These are phyloP conservation scores for Lobosporangium transversale DNA, from an alignment of 192 early-diverging fungal genomes.

Conservation along the genomic window DNA sequence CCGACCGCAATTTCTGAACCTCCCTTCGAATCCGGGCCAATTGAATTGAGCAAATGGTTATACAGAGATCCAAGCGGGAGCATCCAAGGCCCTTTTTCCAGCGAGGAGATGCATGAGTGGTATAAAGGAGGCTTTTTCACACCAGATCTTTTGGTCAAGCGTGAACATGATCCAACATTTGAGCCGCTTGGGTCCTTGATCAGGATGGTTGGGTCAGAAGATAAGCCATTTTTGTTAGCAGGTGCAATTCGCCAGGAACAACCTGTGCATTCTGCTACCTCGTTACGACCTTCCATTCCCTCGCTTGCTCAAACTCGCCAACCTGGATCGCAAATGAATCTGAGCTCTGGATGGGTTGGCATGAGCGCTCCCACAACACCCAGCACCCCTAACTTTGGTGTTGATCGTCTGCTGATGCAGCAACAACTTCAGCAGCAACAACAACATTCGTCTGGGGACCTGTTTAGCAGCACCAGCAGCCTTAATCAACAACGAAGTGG, in stretches of 20 bases:
- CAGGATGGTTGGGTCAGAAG: slow-evolving; percentile 70
- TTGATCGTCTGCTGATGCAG: slow-evolving; percentile 38
- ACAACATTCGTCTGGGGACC: slow-evolving; percentile 39
- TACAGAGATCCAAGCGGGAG: slow-evolving; percentile 87
- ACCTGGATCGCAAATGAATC: slow-evolving; percentile 5
- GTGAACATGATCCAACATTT: slow-evolving; percentile 80
- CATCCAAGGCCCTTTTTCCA: slow-evolving; percentile 88
- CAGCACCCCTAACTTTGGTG: slow-evolving; percentile 36
- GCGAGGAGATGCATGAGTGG: slow-evolving; percentile 97
- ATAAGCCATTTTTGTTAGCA: slow-evolving; percentile 70
- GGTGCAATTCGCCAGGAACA: slow-evolving; percentile 35
- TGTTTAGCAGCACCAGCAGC: slow-evolving; percentile 33
- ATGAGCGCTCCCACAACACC: slow-evolving; percentile 48
- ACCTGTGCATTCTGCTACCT: slow-evolving; percentile 26
- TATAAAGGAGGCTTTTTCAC: slow-evolving; percentile 87
- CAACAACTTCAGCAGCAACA: slow-evolving; percentile 27
- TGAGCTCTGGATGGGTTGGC: slow-evolving; percentile 29
- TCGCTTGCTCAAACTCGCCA: slow-evolving; percentile 24
- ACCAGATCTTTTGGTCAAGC: slow-evolving; percentile 80
- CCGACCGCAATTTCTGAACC: neutral
- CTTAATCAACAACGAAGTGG: slow-evolving; percentile 34
- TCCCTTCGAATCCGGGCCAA: slow-evolving; percentile 10
- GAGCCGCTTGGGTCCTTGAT: slow-evolving; percentile 81
- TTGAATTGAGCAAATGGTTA: slow-evolving; percentile 71
- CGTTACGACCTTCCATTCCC: slow-evolving; percentile 29